Percentiles rank a stretch among this genome's conserved stretches.
Conservation (phyloP, 768 basidiomycete genomes). For the Amanita rubescens region DNA sequence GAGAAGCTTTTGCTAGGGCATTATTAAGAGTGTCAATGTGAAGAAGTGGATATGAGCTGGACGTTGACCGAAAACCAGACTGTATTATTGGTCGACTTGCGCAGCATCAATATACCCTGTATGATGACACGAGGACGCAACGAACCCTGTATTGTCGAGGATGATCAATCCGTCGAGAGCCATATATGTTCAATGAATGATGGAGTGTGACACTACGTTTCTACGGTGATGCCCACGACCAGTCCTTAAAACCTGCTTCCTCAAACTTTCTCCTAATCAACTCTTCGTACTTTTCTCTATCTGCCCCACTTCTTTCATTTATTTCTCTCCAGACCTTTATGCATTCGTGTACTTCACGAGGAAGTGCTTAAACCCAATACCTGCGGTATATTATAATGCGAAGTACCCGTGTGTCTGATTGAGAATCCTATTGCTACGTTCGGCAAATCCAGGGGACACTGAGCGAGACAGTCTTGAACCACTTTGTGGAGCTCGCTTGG, state of each 20-base stretch:
- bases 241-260: slow-evolving; percentile 47
- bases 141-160: slow-evolving; percentile 67
- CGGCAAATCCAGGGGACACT: slow-evolving; percentile 43
- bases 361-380: slow-evolving; percentile 69
- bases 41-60: slow-evolving; percentile 71
- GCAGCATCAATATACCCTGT: slow-evolving; percentile 14
- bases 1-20: slow-evolving; percentile 51
- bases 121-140: slow-evolving; percentile 13
- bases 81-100: slow-evolving; percentile 75
- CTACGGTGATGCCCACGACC: slow-evolving; percentile 65
- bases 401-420: slow-evolving; percentile 38
- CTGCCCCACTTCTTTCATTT: slow-evolving; percentile 26
- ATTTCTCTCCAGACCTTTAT: slow-evolving; percentile 62
- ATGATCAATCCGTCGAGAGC: slow-evolving; percentile 79
- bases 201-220: neutral
- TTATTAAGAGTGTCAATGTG: slow-evolving; percentile 83
- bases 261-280: slow-evolving; percentile 36
- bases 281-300: slow-evolving; percentile 38
- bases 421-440: slow-evolving; percentile 71
- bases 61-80: slow-evolving; percentile 77
- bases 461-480: slow-evolving; percentile 28
- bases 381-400: slow-evolving; percentile 43
- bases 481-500: slow-evolving; percentile 41
- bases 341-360: slow-evolving; percentile 67
- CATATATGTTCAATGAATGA: too few relatives aligned